Base-by-base conservation (phyloP, 208 protist genomes). In the Trypanosoma avium region DNA sequence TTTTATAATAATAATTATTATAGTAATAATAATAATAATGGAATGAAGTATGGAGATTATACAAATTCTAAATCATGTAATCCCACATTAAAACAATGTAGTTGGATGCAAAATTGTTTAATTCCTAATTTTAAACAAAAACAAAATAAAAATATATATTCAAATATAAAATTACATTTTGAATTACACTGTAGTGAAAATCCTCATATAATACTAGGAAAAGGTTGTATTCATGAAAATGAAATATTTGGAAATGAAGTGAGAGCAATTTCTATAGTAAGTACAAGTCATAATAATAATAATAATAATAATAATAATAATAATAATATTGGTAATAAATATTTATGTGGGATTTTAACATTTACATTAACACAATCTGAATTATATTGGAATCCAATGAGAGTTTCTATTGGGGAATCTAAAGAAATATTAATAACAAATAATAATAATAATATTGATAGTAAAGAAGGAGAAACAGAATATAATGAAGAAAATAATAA, bases 301-400 rank as follows among this genome's bases (percentile, higher is more conserved):
- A 38, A 38, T 38, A 10, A 13, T 38, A 38, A 38, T 38, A 38
- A 38, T 38, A 38, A 38, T 38, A 38, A 27, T 30, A 32, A 54
- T 15, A 32, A 42, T 56, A n/a, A 15, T 48, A 9, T 9, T 13
- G 35, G 35, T 48, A 33, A 55, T 3, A 17, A 13, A 13, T 22
- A 30, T n/a, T 49, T 33, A 4, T 66, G 47, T 33, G 61, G 61
- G 10, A n/a, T 47, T 3, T 56, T 66, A 49, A 66, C 49, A 6
- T 19, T 66, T 3, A 30, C 48, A 19, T 8, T 66, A 13, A 7
- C 15, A 35, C 33, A 48, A 35, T 4, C 48, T 9, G 26, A 47
- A n/a, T 36, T 66, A 10, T 57, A 48, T 15, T 17, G 10, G 36
- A 36, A 38, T 3, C 47, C 17, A 32, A 53, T 46, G 33, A 19